Evolutionary conservation across 768 basidiomycete species (phyloP).

Genomic region (Rubroboletus pulcherrimus): DNA sequence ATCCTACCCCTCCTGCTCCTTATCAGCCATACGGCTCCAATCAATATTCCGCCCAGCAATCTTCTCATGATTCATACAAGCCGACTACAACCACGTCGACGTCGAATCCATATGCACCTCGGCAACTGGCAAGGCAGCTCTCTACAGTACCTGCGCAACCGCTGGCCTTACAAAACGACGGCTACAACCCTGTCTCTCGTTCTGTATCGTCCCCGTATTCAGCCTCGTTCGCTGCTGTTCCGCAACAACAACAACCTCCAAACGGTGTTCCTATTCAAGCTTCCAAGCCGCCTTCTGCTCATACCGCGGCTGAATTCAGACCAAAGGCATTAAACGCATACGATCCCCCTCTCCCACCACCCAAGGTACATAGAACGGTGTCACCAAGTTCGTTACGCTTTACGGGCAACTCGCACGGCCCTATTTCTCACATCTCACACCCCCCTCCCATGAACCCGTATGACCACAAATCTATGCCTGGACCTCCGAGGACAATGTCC

Average conservation of each 20-base stretch:
- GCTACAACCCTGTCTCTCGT: conserved; percentile 22
- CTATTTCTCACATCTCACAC: conserved; percentile 6
- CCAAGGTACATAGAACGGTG: conserved; percentile 31
- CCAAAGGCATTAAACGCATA: conserved; percentile 70
- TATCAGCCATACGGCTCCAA: conserved; percentile 14
- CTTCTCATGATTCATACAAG: conserved; percentile 37
- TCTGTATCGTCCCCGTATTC: conserved; percentile 27
- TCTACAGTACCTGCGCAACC: conserved; percentile 16
- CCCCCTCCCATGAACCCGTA: conserved; percentile 12
- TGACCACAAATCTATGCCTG: conserved; percentile 19
- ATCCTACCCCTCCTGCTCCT: conserved; percentile 14
- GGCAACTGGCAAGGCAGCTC: conserved; percentile 10
- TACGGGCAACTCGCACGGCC: conserved; percentile 12
- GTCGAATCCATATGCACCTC: conserved; percentile 23
- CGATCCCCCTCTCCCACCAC: conserved; percentile 67
- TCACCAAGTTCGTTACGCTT: conserved; percentile 28
- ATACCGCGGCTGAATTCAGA: conserved; percentile 48
- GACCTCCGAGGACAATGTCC: conserved; percentile 32
- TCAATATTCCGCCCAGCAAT: conserved; percentile 16
- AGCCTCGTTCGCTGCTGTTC: conserved; percentile 10
- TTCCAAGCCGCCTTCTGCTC: conserved; percentile 32
- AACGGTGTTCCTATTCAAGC: conserved; percentile 27
- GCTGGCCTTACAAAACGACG: conserved; percentile 33
- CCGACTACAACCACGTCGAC: conserved; percentile 17
- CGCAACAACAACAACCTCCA: conserved; percentile 14